Percentiles rank a stretch among this genome's conserved stretches.
Evolutionary conservation across 2,329 filamentous ascomycete species (phyloP).

Genomic region (Monilinia polystroma): DNA sequence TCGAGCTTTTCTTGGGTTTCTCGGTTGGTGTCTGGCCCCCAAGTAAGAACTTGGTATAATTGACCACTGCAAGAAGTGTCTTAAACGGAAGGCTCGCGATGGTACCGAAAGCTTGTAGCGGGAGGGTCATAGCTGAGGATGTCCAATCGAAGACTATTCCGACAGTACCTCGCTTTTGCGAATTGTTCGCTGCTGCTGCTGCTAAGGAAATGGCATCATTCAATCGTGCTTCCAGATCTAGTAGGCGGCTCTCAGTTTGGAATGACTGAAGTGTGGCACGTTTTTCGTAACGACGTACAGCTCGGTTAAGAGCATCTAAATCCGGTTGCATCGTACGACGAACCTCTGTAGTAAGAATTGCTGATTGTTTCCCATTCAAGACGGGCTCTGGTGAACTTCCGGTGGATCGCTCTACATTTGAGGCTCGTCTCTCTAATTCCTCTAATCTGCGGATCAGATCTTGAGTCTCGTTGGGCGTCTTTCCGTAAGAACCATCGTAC

Average conservation of each 20-base stretch:
- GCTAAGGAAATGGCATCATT: conserved; percentile 80
- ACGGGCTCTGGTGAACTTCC: conserved; percentile 36
- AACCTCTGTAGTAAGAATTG: conserved; percentile 53
- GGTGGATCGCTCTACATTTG: conserved; percentile 40
- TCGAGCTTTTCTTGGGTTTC: conserved; percentile 26
- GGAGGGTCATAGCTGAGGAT: conserved; percentile 34
- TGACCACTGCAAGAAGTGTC: conserved; percentile 27
- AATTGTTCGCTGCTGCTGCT: conserved; percentile 61
- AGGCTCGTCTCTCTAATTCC: conserved; percentile 61
- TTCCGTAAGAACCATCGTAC: conserved; percentile 40
- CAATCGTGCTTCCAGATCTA: conserved; percentile 67
- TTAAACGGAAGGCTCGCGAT: conserved; percentile 36
- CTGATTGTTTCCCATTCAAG: conserved; percentile 44
- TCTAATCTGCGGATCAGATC: conserved; percentile 66
- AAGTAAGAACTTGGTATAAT: conserved; percentile 30
- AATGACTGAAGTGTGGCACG: conserved; percentile 72
- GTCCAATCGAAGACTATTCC: conserved; percentile 36
- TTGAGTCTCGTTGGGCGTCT: conserved; percentile 45
- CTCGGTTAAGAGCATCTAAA: conserved; percentile 82
- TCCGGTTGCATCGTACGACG: conserved; percentile 71
- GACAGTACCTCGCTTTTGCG: conserved; percentile 30
- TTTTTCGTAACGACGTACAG: conserved; percentile 89
- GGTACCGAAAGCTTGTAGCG: conserved; percentile 33
- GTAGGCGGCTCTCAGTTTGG: conserved; percentile 73
- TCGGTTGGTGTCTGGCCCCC: conserved; percentile 24